Percentiles rank a stretch among this genome's conserved stretches.
Conservation (phyloP, 2,329 filamentous ascomycete species). For the Cladosporium sp. region DNA sequence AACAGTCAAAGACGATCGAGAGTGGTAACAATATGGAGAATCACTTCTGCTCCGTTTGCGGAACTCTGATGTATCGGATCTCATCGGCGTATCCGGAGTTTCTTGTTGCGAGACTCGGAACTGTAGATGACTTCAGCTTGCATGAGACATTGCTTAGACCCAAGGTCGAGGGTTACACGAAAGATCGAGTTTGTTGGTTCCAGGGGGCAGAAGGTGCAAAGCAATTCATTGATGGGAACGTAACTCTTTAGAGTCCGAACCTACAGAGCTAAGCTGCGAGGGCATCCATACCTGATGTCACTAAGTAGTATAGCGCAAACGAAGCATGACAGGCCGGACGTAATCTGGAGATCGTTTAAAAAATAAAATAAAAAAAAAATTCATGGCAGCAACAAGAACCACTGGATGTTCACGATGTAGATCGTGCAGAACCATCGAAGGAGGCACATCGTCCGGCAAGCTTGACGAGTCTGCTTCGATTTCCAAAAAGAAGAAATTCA, state of each 20-base stretch:
- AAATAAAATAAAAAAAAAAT: too few relatives aligned
- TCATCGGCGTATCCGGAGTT: conserved; percentile 41
- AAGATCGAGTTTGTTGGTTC: conserved; percentile 7
- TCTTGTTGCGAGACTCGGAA: conserved; percentile 54
- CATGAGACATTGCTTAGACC: too few relatives aligned
- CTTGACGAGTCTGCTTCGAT: conserved; percentile 3
- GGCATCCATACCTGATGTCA: too few relatives aligned
- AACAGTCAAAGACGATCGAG: conserved; percentile 46
- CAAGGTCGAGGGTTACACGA: conserved; percentile 1
- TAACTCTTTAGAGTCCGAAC: not conserved
- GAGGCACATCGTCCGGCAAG: not conserved
- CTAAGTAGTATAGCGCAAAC: too few relatives aligned
- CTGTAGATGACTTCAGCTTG: conserved; percentile 59
- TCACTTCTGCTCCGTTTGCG: conserved; percentile 57
- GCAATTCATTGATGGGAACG: not conserved
- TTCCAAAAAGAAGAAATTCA: conserved; percentile 16
- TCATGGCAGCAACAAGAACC: too few relatives aligned
- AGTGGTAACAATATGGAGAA: conserved; percentile 55
- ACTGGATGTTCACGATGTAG: too few relatives aligned
- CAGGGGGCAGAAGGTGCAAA: not conserved
- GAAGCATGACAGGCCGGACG: too few relatives aligned
- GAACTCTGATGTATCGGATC: conserved; percentile 57
- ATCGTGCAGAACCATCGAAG: too few relatives aligned
- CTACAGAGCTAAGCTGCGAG: too few relatives aligned
- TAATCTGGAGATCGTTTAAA: too few relatives aligned